phyloP scores from a whole-genome alignment of 2,329 filamentous ascomycete species.

The Cladosporium halotolerans region DNA sequence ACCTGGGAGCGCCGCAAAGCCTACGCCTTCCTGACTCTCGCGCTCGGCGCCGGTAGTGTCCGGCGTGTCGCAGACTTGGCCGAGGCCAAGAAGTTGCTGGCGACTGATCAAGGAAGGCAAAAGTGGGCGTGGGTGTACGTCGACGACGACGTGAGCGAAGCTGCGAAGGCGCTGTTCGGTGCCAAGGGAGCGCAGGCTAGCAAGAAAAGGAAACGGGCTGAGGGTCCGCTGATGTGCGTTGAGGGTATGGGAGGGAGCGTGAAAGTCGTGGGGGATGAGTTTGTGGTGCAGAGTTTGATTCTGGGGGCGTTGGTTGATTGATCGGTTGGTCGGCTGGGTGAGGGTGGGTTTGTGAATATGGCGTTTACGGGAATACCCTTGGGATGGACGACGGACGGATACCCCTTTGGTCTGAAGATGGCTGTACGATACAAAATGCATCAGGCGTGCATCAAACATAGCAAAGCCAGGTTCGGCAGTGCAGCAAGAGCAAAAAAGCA shows the following conservation, averaged over 20 bases:
- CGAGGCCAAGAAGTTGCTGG: slow-evolving; percentile 57
- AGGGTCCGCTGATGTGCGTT: slow-evolving; percentile 11
- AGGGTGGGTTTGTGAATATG: not conserved
- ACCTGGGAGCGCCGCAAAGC: slow-evolving; percentile 56
- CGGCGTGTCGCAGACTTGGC: slow-evolving; percentile 58
- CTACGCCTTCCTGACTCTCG: slow-evolving; percentile 74
- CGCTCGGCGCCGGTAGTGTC: slow-evolving; percentile 65
- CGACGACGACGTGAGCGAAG: slow-evolving; percentile 56
- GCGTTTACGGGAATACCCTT: not conserved
- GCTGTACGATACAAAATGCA: not conserved
- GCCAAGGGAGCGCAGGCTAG: slow-evolving; percentile 13
- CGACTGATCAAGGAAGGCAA: slow-evolving; percentile 39
- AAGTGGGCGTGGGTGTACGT: slow-evolving; percentile 75
- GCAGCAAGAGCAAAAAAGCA: not conserved
- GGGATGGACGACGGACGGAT: not conserved
- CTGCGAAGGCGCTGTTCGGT: slow-evolving; percentile 46
- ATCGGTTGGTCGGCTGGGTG: not conserved
- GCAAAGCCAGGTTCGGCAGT: not conserved
- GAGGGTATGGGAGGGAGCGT: slow-evolving; percentile 43
- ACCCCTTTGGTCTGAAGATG: not conserved
- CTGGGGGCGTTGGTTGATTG: slow-evolving; percentile 67
- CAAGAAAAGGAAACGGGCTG: slow-evolving; percentile 34
- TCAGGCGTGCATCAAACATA: not conserved
- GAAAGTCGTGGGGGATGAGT: slow-evolving; percentile 71
- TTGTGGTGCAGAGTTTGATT: slow-evolving; percentile 88